Conservation (phyloP, 2,329 filamentous ascomycete genomes). For the Pseudogymnoascus sp. region DNA sequence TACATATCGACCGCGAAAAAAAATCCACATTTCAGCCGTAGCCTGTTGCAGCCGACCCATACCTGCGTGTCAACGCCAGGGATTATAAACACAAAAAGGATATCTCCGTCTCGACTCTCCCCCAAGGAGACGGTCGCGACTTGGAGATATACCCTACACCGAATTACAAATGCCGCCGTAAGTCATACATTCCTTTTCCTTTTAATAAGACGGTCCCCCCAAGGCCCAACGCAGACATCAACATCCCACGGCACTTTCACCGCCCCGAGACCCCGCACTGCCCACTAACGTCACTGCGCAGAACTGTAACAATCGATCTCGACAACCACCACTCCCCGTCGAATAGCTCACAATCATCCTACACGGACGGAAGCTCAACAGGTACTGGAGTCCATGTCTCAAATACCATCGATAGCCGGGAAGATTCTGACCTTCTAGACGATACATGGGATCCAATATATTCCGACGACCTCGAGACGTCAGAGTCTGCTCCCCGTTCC, state of each 20-base stretch:
- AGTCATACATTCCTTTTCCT: constrained; percentile 10
- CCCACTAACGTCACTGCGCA: constrained; percentile 12
- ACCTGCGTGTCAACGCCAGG: constrained; percentile 2
- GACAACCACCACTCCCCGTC: constrained; percentile 14
- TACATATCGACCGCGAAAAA: constrained; percentile 1
- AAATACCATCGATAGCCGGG: constrained; percentile 28
- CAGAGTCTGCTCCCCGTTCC: constrained; percentile 47
- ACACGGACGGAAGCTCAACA: constrained; percentile 25
- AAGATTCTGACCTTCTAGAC: constrained; percentile 31
- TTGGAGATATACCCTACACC: constrained; percentile 24
- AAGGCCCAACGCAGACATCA: background rate
- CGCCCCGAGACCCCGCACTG: constrained; percentile 2
- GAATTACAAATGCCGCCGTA: constrained; percentile 15
- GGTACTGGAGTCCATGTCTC: constrained; percentile 25
- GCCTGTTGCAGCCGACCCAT: background rate
- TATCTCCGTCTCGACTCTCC: constrained; percentile 28
- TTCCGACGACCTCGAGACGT: constrained; percentile 45
- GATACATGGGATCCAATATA: constrained; percentile 29
- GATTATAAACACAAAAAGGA: constrained; percentile 13
- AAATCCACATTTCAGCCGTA: constrained; percentile 7
- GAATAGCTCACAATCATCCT: constrained; percentile 21
- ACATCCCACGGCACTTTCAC: background rate
- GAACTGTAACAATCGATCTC: constrained; percentile 20
- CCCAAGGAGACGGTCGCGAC: constrained; percentile 25
- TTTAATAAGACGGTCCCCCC: background rate